Base-by-base conservation (phyloP, 2,329 filamentous ascomycete species). In the Alternaria infectoria region DNA sequence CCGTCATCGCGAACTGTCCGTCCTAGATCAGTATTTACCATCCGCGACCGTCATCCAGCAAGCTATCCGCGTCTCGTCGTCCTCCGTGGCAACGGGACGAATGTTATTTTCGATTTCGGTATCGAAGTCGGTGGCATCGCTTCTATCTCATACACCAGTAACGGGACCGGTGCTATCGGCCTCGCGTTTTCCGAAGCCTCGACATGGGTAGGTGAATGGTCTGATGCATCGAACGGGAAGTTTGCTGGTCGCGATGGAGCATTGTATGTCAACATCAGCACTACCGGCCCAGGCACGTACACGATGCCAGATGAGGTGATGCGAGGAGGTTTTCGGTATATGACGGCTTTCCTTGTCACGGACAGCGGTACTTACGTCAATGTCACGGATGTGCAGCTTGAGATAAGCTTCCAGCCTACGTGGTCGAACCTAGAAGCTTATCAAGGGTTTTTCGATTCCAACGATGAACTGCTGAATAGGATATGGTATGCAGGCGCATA, bases 91-190 rank as follows among this genome's bases (percentile, higher is more conserved):
- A 87, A 88, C 69, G 85, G 83, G 11, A 86, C 84, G 4, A 79
- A 81, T n/a, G 73, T 87, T 2, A 83, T 88, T 2, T 86, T 87
- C 60, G 87, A 89, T 73, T 89, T 89, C 70, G 86, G 86, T 5
- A 79, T 83, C 23, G 86, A 88, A 70, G 86, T 89, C 6, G 87
- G 86, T 40, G 87, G 87, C 6, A 83, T 88, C 59, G 77, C 86
- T 6, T 83, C 82, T 4, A 68, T 89, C n/a, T 74, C 81, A 10
- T 89, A 87, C 68, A 79, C 77, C 4, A 76, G 82, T 5, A 80
- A 79, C 11, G 80, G 80, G 3, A 25, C 67, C 7, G 80, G 79
- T 15, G 66, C 69, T 5, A 66, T 83, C 13, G 80, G 81, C 5
- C 71, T 82, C 7, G 80, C 80, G 6, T 82, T 83, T 59, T 78